phyloP scores from a whole-genome alignment of 768 basidiomycete genomes.

The Krasilnikovozyma curviuscula region DNA sequence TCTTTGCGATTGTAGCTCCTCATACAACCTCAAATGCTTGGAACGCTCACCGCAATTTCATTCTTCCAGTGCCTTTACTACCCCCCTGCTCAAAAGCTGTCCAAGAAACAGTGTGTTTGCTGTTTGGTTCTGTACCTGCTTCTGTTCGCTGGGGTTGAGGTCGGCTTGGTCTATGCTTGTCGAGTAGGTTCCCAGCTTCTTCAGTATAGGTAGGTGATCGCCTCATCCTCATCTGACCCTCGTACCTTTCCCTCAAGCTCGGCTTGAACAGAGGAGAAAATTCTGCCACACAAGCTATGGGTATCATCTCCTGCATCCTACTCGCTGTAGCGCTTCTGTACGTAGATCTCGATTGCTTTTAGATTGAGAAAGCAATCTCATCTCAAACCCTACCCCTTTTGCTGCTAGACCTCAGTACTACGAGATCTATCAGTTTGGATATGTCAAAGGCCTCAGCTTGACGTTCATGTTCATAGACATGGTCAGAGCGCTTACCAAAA shows the following conservation, averaged over 20 bases:
- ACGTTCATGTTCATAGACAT: no score
- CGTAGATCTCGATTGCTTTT: constrained; percentile 8
- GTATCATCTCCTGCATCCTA: constrained; percentile 41
- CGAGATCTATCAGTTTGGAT: constrained; percentile 46
- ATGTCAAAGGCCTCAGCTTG: constrained; percentile 42
- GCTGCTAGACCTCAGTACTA: constrained; percentile 42
- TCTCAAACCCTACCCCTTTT: constrained; percentile 14
- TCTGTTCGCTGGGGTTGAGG: constrained; percentile 40
- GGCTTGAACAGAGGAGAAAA: constrained; percentile 26
- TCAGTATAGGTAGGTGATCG: neutral
- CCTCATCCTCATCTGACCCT: neutral
- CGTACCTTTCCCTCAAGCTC: neutral
- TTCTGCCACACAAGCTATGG: constrained; percentile 32
- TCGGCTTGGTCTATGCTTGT: constrained; percentile 40
- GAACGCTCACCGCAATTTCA: constrained; percentile 39
- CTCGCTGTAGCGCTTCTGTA: constrained; percentile 37
- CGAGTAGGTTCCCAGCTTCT: constrained; percentile 29
- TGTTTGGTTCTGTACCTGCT: constrained; percentile 30
- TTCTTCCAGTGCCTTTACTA: constrained; percentile 60
- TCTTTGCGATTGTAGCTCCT: neutral
- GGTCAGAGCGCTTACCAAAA: no score
- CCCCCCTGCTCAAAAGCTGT: constrained; percentile 29
- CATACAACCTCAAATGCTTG: constrained; percentile 33
- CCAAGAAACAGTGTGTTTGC: constrained; percentile 22
- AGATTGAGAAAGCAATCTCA: neutral